Conservation (phyloP, 2,329 filamentous ascomycete species). For the Aspergillus fumigatiaffinis region DNA sequence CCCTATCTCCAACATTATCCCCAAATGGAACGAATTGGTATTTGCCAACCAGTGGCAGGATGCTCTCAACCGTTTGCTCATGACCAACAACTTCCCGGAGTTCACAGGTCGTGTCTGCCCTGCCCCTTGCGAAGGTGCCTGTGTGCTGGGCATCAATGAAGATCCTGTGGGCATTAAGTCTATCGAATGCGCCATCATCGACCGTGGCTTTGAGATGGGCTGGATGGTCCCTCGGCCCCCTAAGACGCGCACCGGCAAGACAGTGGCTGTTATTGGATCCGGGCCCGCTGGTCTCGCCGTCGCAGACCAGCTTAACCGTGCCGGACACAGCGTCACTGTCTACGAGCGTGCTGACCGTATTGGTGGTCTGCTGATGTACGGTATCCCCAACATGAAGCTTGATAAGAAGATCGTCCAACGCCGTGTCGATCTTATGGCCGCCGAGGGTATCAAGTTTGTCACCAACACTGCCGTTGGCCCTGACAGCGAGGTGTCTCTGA, state of each 20-base stretch:
- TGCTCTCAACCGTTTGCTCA: constrained; percentile 82
- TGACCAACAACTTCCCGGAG: constrained; percentile 98
- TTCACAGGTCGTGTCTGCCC: constrained; percentile 97
- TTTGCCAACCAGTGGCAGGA: constrained; percentile 81
- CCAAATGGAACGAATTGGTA: constrained; percentile 85
- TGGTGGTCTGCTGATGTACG: constrained; percentile 94
- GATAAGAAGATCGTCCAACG: constrained; percentile 97
- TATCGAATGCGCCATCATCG: constrained; percentile 96
- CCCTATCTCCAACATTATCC: constrained; percentile 95
- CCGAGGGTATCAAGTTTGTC: constrained; percentile 80
- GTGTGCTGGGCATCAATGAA: constrained; percentile 93
- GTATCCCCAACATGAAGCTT: constrained; percentile 99
- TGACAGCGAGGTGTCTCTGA: constrained; percentile 62
- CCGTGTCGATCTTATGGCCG: constrained; percentile 89
- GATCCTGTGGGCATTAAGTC: constrained; percentile 98
- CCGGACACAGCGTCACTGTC: constrained; percentile 81
- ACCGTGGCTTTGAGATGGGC: constrained; percentile 94
- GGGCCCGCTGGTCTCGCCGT: constrained; percentile 85
- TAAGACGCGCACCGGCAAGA: constrained; percentile 79
- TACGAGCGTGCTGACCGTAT: constrained; percentile 89
- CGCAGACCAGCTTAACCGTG: constrained; percentile 91
- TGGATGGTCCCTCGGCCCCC: constrained; percentile 91
- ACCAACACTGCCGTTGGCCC: constrained; percentile 75
- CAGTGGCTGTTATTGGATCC: constrained; percentile 81
- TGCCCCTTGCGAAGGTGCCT: constrained; percentile 93